Base-by-base conservation (phyloP, 2,329 filamentous ascomycete species). In the Celoporthe dispersa region DNA sequence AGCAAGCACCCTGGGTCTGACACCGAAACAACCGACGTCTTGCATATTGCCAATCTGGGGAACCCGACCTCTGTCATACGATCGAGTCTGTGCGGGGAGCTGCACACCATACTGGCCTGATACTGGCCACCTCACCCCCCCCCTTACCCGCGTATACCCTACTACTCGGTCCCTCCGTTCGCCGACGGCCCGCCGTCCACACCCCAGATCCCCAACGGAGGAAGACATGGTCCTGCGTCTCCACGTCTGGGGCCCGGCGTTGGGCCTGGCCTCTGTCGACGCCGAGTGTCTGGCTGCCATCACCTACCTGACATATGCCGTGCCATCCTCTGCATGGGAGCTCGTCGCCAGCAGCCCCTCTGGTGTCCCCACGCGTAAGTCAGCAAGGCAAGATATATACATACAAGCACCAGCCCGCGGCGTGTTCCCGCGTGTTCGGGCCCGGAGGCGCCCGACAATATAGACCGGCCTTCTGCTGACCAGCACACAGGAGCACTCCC, bases 171-270 rank as follows among this genome's bases (percentile, higher is more conserved):
- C 39, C 37, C 35, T 14, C 55, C 31, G 64, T 51, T 14, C 41
- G 61, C 28, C 37, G 39, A 48, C 37, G 61, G 5, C 6, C n/a
- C n/a, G 19, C 28, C 33, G 67, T 53, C 53, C 48, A 48, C 37
- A 37, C 67, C 63, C 33, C 51, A 44, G 25, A n/a, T 22, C 12
- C 22, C 44, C 33, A 33, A 44, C 19, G 19, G 12, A 31, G 5
- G 39, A 12, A 41, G 41, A 64, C 67, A 82, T 81, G 79, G 76
- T 88, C 73, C 82, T 94, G 64, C 88, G 95, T 81, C 88, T 99
- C 71, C 92, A 97, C 81, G 87, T 97, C 77, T 97, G 94, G 91
- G 94, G 94, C 64, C 91, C 94, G 68, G 94, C 93, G 55, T 97
- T 97, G 79, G 90, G 90, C 55, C 88, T 98, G 60, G 91, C 95